Evolutionary conservation across 768 basidiomycete genomes (phyloP), one percentile per base, ranked within the genome.

Genomic region (Mycena latifolia): DNA sequence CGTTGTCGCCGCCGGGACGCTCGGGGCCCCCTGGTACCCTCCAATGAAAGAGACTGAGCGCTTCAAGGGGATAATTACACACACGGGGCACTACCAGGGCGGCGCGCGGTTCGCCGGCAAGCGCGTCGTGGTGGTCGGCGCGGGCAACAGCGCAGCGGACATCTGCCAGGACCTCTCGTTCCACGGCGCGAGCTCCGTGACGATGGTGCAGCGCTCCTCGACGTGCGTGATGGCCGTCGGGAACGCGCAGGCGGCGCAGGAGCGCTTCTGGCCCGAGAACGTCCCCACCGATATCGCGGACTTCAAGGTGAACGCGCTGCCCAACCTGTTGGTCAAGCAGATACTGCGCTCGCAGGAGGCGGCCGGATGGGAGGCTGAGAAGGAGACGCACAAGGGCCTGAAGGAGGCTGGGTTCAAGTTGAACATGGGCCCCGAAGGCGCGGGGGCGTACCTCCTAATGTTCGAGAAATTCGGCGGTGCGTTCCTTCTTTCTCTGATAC

Each of bases 171-270:
- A 83, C 66, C 72, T 80, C 7, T 63, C 70, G 0, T 55, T 70
- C 28, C 73, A 74, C 12, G 76, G 76, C 31, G 81, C 79, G 12
- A 35, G 61, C 22, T 71, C 73, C 0, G 77, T 82, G n/a, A 82
- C 80, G 0, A 81, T 84, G 77, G 73, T 83, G 22, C 81, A 83
- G 56, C 77, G 83, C 25, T 80, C 80, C 7, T 71, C 79, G 1
- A 83, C 79, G 10, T 78, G 74, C 53, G 48, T 82, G n/a, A 69
- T 77, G 14, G 55, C 69, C 18, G 37, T 67, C 15, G 53, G 55
- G 15, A 61, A 61, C n/a, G 39, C 64, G 5, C 29, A 41, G n/a
- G 41, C 69, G 35, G 59, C 61, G 20, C 43, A 33, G 6, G 24
- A 54, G 7, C 33, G 33, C 33, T 35, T 35, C 14, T 76, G 72